Evolutionary conservation across 139 green algal genomes (phyloP).

Genomic region (Diplosphaera chodatii): DNA sequence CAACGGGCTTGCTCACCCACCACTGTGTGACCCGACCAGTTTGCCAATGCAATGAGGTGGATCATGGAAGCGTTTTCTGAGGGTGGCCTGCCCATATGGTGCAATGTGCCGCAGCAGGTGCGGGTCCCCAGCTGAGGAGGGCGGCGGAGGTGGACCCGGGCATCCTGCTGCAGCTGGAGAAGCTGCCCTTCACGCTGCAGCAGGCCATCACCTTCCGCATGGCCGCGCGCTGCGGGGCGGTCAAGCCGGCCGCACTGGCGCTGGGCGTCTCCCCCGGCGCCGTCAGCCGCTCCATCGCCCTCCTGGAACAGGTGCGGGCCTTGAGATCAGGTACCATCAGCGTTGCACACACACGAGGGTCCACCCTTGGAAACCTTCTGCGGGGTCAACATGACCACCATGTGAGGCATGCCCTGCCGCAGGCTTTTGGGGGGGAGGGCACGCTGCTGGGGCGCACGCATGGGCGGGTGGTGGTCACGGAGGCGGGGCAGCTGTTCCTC

Average conservation of each 20-base stretch:
- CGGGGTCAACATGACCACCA: too few species aligned
- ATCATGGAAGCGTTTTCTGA: too few species aligned
- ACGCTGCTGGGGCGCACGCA: conserved; percentile 4
- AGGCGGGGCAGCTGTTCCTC: conserved; percentile 18
- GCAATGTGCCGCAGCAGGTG: too few species aligned
- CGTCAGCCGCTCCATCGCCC: conserved; percentile 15
- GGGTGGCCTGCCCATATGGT: too few species aligned
- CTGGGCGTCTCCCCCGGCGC: conserved; percentile 19
- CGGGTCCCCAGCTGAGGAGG: not conserved
- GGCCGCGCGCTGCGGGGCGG: conserved; percentile 9
- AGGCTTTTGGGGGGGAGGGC: conserved; percentile 13
- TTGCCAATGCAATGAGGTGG: too few species aligned
- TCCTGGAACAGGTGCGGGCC: conserved; percentile 18
- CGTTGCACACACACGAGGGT: too few species aligned
- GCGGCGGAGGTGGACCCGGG: not conserved
- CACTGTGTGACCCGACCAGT: too few species aligned
- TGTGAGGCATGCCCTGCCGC: too few species aligned
- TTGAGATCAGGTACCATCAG: too few species aligned
- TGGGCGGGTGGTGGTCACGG: conserved; percentile 5
- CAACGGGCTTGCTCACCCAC: too few species aligned
- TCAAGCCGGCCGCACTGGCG: conserved; percentile 3
- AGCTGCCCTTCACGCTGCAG: conserved; percentile 23
- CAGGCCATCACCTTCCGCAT: conserved; percentile 18
- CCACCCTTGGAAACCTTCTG: too few species aligned
- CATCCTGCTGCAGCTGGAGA: conserved; percentile 1